Evolutionary conservation across 768 basidiomycete species (phyloP).

Genomic region (Russula ochroleuca): DNA sequence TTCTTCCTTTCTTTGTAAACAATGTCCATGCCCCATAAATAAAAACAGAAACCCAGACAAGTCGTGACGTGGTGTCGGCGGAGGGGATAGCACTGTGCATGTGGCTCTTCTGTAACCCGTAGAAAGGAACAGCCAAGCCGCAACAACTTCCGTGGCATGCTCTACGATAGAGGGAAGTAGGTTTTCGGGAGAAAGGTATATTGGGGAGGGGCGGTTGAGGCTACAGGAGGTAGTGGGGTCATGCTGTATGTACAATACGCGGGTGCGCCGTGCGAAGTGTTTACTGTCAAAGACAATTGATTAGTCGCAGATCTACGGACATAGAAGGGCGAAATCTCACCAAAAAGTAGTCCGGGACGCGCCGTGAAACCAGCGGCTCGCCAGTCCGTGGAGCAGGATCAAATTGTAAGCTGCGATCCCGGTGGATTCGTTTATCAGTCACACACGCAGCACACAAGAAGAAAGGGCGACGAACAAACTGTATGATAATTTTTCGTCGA

Average conservation of each 20-base stretch:
- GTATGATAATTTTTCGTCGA: slow-evolving; percentile 96
- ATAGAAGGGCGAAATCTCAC: slow-evolving; percentile 42
- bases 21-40: slow-evolving; percentile 25
- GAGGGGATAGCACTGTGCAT: slow-evolving; percentile 6
- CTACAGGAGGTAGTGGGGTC: slow-evolving; percentile 27
- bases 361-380: slow-evolving; percentile 94
- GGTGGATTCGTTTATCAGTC: not conserved
- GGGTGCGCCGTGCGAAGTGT: slow-evolving; percentile 14
- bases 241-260: slow-evolving; percentile 30
- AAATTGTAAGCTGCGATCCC: slow-evolving; percentile 82
- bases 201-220: slow-evolving; percentile 21
- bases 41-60: slow-evolving; percentile 19
- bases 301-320: not conserved
- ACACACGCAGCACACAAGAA: slow-evolving; percentile 12
- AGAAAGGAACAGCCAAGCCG: not conserved
- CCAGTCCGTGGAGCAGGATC: slow-evolving; percentile 98
- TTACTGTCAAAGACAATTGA: slow-evolving; percentile 17
- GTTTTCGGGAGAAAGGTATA: slow-evolving; percentile 27
- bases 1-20: slow-evolving; percentile 23
- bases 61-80: slow-evolving; percentile 15
- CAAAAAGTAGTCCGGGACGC: slow-evolving; percentile 92
- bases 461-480: slow-evolving; percentile 62
- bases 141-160: slow-evolving; percentile 5
- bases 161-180: slow-evolving; percentile 4
- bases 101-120: slow-evolving; percentile 7